Percentiles rank a stretch among this genome's conserved stretches.
phyloP scores from a whole-genome alignment of 805 yeast genomes.

The Schwanniomyces sp. region DNA sequence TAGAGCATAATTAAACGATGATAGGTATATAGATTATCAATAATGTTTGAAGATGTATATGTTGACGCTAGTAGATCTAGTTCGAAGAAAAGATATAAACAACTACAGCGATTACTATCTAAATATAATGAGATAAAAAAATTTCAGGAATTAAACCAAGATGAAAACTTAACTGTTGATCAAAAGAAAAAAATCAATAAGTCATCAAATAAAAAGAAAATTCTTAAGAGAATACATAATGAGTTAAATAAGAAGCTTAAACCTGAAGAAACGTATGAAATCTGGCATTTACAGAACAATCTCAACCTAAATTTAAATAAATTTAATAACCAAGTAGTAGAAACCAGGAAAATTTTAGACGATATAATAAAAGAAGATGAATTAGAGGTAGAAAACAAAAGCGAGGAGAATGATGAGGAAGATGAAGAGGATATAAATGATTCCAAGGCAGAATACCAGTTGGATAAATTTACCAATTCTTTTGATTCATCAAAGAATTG shows the following conservation, averaged over 20 bases:
- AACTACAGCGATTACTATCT: conserved; percentile 8
- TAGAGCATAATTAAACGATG: neutral
- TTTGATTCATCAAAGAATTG: conserved; percentile 19
- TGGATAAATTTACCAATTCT: conserved; percentile 12
- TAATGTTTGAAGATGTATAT: conserved; percentile 11
- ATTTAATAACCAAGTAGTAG: conserved; percentile 7
- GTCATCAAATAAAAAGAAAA: conserved; percentile 8
- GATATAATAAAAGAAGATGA: neutral
- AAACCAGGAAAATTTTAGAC: conserved; percentile 3
- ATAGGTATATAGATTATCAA: neutral
- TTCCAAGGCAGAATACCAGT: conserved; percentile 3
- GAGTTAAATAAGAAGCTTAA: conserved; percentile 22
- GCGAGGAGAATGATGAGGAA: conserved; percentile 1
- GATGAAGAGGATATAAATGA: conserved; percentile 5
- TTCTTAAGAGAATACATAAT: conserved; percentile 21
- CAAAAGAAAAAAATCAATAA: conserved; percentile 10
- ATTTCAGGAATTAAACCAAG: conserved; percentile 9
- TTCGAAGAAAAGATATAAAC: conserved; percentile 8
- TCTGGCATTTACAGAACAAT: conserved; percentile 26
- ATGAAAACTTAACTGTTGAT: conserved; percentile 1
- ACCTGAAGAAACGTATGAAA: conserved; percentile 35
- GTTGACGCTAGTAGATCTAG: conserved; percentile 9
- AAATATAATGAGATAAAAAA: conserved; percentile 18
- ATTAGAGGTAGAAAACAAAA: neutral
- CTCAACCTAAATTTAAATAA: conserved; percentile 12